A percentile compares a stretch with the other conserved stretches of the same genome.
Evolutionary conservation across 495 filamentous ascomycete species (phyloP).

Genomic region (Talaromyces wortmannii): DNA sequence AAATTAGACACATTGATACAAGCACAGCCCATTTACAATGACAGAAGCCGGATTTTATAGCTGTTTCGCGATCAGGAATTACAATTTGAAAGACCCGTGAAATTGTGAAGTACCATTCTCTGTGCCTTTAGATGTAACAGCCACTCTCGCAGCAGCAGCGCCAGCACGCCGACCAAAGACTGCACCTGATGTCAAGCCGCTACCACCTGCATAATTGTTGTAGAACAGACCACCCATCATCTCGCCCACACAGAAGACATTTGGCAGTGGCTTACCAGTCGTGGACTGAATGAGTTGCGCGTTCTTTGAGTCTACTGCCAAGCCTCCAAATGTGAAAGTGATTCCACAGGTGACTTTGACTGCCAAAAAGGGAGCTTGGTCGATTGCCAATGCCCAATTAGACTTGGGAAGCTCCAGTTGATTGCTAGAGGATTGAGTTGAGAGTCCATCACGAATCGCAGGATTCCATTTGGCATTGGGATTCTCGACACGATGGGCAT

Average conservation of each 20-base stretch:
- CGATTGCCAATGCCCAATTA: slow-evolving; percentile 55
- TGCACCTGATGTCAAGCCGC: slow-evolving; percentile 51
- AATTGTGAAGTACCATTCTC: too few relatives aligned
- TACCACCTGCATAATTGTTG: slow-evolving; percentile 58
- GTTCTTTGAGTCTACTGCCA: slow-evolving; percentile 41
- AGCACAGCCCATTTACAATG: too few relatives aligned
- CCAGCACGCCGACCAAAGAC: slow-evolving; percentile 52
- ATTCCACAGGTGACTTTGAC: slow-evolving; percentile 54
- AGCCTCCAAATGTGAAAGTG: slow-evolving; percentile 60
- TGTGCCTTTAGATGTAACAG: too few relatives aligned
- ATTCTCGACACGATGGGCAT: slow-evolving; percentile 25
- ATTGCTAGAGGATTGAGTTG: too few relatives aligned
- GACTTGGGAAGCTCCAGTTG: slow-evolving; percentile 48
- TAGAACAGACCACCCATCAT: slow-evolving; percentile 59
- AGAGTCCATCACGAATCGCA: slow-evolving; percentile 46
- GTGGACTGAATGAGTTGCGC: slow-evolving; percentile 35
- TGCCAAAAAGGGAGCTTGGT: slow-evolving; percentile 48
- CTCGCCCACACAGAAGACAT: slow-evolving; percentile 51
- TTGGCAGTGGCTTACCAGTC: slow-evolving; percentile 35
- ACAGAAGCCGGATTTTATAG: too few relatives aligned
- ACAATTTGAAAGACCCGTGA: too few relatives aligned
- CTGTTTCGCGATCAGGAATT: too few relatives aligned
- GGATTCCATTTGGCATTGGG: slow-evolving; percentile 42
- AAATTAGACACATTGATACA: too few relatives aligned
- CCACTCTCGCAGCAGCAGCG: slow-evolving; percentile 31